Percentiles rank a stretch among this genome's conserved stretches.
Evolutionary conservation across 768 basidiomycete genomes (phyloP).

Genomic region (Ramaria sp.): DNA sequence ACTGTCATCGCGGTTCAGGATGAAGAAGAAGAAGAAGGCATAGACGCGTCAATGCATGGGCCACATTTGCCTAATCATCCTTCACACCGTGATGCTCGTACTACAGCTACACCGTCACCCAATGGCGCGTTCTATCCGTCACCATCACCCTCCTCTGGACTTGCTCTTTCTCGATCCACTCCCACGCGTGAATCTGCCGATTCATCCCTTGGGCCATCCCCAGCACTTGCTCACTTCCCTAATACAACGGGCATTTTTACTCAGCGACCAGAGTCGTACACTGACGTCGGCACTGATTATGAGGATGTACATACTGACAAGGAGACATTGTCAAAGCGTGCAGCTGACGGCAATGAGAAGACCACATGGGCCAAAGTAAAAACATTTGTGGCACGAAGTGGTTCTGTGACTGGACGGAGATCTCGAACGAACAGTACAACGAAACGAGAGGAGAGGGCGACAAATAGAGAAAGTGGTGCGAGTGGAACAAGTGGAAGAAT

Average conservation of each 20-base stretch:
- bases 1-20: neutral
- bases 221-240: constrained; percentile 35
- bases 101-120: neutral
- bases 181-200: constrained; percentile 15
- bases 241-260: constrained; percentile 22
- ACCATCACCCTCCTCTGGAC: constrained; percentile 38
- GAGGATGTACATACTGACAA: constrained; percentile 20
- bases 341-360: constrained; percentile 40
- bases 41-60: neutral
- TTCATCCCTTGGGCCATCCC: constrained; percentile 28
- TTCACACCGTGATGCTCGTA: neutral
- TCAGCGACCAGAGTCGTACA: constrained; percentile 27
- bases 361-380: constrained; percentile 69
- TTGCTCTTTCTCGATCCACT: constrained; percentile 31
- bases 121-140: constrained; percentile 16
- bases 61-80: neutral
- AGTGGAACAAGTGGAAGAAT: constrained; percentile 52
- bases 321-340: constrained; percentile 44
- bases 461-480: constrained; percentile 67
- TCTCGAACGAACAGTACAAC: constrained; percentile 72
- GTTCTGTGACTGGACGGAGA: constrained; percentile 58
- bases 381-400: constrained; percentile 47
- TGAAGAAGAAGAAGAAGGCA: neutral
- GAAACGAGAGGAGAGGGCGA: constrained; percentile 38
- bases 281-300: constrained; percentile 22